These are phyloP conservation scores for Arachnomyces sp. DNA, from an alignment of 2,329 filamentous ascomycete genomes.

Conservation along the genomic window DNA sequence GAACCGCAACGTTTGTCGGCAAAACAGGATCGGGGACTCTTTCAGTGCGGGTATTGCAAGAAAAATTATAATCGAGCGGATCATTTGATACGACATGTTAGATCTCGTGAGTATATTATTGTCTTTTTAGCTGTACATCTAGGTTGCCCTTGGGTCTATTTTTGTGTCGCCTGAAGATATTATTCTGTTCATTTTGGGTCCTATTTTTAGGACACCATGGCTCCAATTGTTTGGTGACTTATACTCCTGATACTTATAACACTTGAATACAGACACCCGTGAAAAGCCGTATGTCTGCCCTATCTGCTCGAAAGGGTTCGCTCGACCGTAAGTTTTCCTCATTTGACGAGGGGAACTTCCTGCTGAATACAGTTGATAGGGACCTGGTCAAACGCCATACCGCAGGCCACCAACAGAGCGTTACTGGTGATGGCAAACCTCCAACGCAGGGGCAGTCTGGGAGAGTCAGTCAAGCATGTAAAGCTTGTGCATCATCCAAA, in stretches of 20 bases:
- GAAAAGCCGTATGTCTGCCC: slow-evolving; percentile 27
- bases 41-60: slow-evolving; percentile 46
- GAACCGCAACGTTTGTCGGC: too few relatives aligned
- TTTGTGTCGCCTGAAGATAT: too few relatives aligned
- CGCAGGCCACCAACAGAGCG: slow-evolving; percentile 28
- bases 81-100: slow-evolving; percentile 46
- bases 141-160: too few relatives aligned
- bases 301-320: slow-evolving; percentile 26
- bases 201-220: too few relatives aligned
- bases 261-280: slow-evolving; percentile 15
- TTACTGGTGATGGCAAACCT: slow-evolving; percentile 24
- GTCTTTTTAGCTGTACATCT: too few relatives aligned
- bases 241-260: too few relatives aligned
- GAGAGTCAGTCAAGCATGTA: slow-evolving; percentile 44
- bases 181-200: too few relatives aligned
- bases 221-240: too few relatives aligned
- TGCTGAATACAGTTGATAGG: slow-evolving; percentile 7
- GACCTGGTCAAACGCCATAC: slow-evolving; percentile 46
- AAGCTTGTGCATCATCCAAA: slow-evolving; percentile 44
- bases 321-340: slow-evolving; percentile 20
- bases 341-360: not conserved
- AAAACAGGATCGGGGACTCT: slow-evolving; percentile 13
- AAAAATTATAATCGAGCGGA: slow-evolving; percentile 46
- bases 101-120: slow-evolving; percentile 32
- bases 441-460: slow-evolving; percentile 13